Base-by-base conservation (phyloP, 371 early-diverging fungal species). In the Entomophthora muscae region DNA sequence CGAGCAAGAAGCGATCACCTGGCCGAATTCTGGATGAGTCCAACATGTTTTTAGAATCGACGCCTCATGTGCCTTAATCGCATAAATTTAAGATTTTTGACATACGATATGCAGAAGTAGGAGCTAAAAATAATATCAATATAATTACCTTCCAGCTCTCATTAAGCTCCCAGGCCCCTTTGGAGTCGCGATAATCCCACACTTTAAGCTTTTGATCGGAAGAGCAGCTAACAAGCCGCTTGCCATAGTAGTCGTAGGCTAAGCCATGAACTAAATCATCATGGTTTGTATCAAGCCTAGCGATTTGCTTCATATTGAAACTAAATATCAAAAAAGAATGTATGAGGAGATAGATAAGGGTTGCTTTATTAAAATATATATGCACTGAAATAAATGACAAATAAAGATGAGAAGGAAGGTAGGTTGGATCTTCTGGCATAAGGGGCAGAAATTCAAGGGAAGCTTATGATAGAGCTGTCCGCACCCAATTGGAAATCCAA, bases 21-120 rank as follows among this genome's bases (percentile, higher is more conserved):
- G 88, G 0, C 95, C 95, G 67, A 85, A 94, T 69, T 93, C 94
- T 5, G 96, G 95, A 74, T 91, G 88, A 7, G 91, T 89, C 92
- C 93, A 95, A 57, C 81, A 71, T 2, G 89, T 86, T 68, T 84
- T 86, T 17, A 93, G 69, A 21, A 94, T 81, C 1, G 90, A 86
- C 27, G 86, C 77, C 65, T 92, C 93, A 72, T 94, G 96, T 21
- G 88, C 95, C 76, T 78, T 42, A 10, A 42, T 10, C 42, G 42
- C 5, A n/a, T 53, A 17, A 32, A 52, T 52, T 63, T 7, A 69
- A 3, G 24, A 27, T 56, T 5, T 33, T 26, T 60, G n/a, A n/a
- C n/a, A n/a, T n/a, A n/a, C n/a, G n/a, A n/a, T n/a, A n/a, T n/a
- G n/a, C n/a, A 54, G n/a, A n/a, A n/a, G n/a, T n/a, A n/a, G n/a